phyloP scores from a whole-genome alignment of 805 yeast genomes.

The Hermanozyma aechmeae region DNA sequence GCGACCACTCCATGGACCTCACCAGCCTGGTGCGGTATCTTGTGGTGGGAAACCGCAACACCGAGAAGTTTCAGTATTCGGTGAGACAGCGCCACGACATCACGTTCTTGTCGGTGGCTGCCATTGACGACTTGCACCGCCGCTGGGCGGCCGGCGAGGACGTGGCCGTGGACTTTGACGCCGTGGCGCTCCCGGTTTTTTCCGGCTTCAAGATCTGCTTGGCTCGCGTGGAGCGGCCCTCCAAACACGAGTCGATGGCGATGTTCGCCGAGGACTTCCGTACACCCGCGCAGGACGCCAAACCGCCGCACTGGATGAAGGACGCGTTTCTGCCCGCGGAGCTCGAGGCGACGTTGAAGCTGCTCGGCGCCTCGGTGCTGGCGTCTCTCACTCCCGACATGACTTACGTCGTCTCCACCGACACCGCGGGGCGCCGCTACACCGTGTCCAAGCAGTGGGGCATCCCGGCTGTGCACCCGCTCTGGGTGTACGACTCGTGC shows the following conservation, averaged over 20 bases:
- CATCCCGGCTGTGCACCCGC: conserved; percentile 42
- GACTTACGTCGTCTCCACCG: conserved; percentile 41
- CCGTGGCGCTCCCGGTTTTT: conserved; percentile 33
- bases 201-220: conserved; percentile 36
- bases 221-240: conserved; percentile 23
- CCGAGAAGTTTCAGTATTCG: conserved; percentile 47
- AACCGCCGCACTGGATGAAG: conserved; percentile 5
- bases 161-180: conserved; percentile 14
- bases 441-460: conserved; percentile 45
- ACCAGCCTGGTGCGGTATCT: conserved; percentile 53
- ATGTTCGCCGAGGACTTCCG: conserved; percentile 16
- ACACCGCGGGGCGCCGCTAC: conserved; percentile 41
- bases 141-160: conserved; percentile 48
- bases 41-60: conserved; percentile 48
- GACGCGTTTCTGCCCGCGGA: conserved; percentile 15
- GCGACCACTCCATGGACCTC: conserved; percentile 44
- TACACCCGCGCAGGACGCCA: conserved; percentile 6
- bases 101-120: conserved; percentile 39
- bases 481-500: conserved; percentile 39
- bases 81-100: conserved; percentile 48
- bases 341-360: conserved; percentile 24
- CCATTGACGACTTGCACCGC: conserved; percentile 35
- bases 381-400: conserved; percentile 39
- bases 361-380: conserved; percentile 42
- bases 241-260: conserved; percentile 4